Conservation (phyloP, 1,284 basidiomycete species). For the Takashimella tepidaria region DNA sequence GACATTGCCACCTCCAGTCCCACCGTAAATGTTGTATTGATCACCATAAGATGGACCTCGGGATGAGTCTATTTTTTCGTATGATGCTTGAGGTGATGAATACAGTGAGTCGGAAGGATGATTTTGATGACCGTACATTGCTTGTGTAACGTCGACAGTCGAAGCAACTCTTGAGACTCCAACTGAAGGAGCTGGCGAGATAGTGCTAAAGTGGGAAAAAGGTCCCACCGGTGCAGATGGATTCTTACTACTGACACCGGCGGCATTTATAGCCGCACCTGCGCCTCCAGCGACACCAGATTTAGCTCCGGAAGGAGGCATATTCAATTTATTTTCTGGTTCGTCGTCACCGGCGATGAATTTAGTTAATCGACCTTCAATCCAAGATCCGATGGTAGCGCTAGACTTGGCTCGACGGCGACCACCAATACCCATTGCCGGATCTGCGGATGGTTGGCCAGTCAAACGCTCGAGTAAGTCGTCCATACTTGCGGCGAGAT, state of each 20-base stretch:
- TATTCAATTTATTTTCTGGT: constrained; percentile 44
- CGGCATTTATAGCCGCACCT: constrained; percentile 10
- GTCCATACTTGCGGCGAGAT: constrained; percentile 71
- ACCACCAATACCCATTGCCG: constrained; percentile 58
- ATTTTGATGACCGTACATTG: background rate
- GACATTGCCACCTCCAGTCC: background rate
- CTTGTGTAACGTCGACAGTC: constrained; percentile 19
- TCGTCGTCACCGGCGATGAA: constrained; percentile 86
- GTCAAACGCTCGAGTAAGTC: constrained; percentile 74
- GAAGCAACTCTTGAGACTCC: constrained; percentile 45
- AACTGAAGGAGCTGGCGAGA: constrained; percentile 76
- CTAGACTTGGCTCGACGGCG: constrained; percentile 69
- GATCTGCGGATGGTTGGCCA: constrained; percentile 67
- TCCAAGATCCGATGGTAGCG: constrained; percentile 85
- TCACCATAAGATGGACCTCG: background rate
- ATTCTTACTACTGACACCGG: constrained; percentile 10
- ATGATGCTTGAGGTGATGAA: background rate
- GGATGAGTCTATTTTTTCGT: background rate
- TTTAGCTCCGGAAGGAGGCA: too few species aligned
- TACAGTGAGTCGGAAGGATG: background rate
- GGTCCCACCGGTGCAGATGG: constrained; percentile 58
- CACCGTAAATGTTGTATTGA: background rate
- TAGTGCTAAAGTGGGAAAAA: constrained; percentile 90
- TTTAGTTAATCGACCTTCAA: constrained; percentile 91
- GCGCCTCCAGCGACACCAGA: too few species aligned